phyloP scores from a whole-genome alignment of 768 basidiomycete genomes.

The Dacryopinax spathularia region DNA sequence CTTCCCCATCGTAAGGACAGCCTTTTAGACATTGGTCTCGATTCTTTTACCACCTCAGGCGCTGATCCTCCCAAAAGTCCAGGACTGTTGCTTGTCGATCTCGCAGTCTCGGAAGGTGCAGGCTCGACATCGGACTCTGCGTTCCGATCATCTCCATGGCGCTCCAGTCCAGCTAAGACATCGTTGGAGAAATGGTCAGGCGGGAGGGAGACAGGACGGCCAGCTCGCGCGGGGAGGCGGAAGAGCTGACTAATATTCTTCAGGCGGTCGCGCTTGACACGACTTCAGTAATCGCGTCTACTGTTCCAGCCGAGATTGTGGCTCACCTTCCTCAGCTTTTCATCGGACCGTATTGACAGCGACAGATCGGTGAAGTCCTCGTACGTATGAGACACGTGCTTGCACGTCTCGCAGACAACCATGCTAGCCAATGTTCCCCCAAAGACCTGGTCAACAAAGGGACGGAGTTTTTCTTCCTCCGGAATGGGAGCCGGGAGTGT shows the following conservation, averaged over 20 bases:
- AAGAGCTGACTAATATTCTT: conserved; percentile 3
- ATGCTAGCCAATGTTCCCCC: conserved; percentile 79
- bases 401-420: conserved; percentile 88
- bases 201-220: neutral
- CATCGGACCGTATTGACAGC: conserved; percentile 71
- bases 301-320: neutral
- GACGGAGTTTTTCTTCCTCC: conserved; percentile 40
- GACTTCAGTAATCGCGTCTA: neutral
- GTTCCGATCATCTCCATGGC: neutral
- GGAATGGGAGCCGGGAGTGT: conserved; percentile 11
- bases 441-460: conserved; percentile 83
- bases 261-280: neutral
- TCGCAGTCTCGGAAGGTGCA: neutral
- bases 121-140: neutral
- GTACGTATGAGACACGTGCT: conserved; percentile 78
- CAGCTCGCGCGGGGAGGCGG: neutral
- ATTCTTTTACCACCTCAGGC: neutral
- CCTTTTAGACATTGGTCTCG: neutral
- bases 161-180: neutral
- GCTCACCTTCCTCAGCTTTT: conserved; percentile 47
- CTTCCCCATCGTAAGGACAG: neutral
- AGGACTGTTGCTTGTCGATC: neutral
- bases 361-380: conserved; percentile 94
- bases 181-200: neutral
- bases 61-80: neutral